phyloP scores from a whole-genome alignment of 768 basidiomycete genomes.

The Dentipellis sp. region DNA sequence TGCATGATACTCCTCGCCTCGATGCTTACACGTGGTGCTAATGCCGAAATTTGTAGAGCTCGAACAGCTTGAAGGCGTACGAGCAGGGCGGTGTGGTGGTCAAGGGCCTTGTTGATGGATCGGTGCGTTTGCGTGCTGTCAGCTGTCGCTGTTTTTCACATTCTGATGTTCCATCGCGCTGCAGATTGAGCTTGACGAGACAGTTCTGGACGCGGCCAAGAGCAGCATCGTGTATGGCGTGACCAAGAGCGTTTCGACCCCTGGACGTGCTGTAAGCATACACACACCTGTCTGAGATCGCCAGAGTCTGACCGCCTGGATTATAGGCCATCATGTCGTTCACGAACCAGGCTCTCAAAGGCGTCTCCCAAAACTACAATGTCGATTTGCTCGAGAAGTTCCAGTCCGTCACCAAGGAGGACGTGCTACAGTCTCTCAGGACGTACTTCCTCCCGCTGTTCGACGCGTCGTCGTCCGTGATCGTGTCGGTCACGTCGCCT shows the following conservation, averaged over 20 bases:
- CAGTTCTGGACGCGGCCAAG: slow-evolving; percentile 83
- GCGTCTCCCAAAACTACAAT: slow-evolving; percentile 65
- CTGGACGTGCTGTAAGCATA: slow-evolving; percentile 71
- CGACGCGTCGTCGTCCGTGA: slow-evolving; percentile 62
- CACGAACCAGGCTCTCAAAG: slow-evolving; percentile 85
- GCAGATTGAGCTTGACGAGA: slow-evolving; percentile 74
- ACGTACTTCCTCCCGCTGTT: slow-evolving; percentile 84
- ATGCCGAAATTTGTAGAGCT: slow-evolving; percentile 42
- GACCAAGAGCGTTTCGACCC: slow-evolving; percentile 73
- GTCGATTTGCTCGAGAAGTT: slow-evolving; percentile 70
- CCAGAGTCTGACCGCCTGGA: neutral
- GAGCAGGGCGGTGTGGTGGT: slow-evolving; percentile 74
- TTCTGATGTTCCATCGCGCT: slow-evolving; percentile 4
- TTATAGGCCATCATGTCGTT: slow-evolving; percentile 74
- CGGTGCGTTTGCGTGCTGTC: slow-evolving; percentile 36
- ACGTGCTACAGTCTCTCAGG: slow-evolving; percentile 60
- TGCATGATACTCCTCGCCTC: slow-evolving; percentile 15
- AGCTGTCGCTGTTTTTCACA: neutral
- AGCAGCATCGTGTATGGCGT: slow-evolving; percentile 84
- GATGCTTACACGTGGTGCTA: neutral
- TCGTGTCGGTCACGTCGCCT: slow-evolving; percentile 76
- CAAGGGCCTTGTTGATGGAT: slow-evolving; percentile 69
- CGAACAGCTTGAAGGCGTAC: slow-evolving; percentile 71
- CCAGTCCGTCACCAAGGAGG: slow-evolving; percentile 69
- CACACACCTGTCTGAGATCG: neutral